Base-by-base conservation (phyloP, 352 stramenopile species). In the Pilasporangium apinafurcum region DNA sequence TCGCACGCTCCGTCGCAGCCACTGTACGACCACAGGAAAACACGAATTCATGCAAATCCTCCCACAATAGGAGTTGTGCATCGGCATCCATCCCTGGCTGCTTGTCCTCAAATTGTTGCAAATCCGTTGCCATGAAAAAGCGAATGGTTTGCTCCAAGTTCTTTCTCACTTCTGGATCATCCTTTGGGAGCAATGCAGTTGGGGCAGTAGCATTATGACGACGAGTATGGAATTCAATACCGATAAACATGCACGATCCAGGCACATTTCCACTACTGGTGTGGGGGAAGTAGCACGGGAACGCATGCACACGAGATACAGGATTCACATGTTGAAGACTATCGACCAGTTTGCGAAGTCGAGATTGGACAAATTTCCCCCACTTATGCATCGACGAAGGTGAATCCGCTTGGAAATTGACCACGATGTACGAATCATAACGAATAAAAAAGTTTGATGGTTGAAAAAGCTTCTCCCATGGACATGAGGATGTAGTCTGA, bases 381-480 rank as follows among this genome's bases (percentile, higher is more conserved):
- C 79, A 89, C 34, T 83, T 74, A 56, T 83, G 65, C 76, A 92
- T 87, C 3, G 67, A 59, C n/a, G 60, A 60, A 32, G 73, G 61
- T 1, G 74, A 72, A 4, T 68, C 69, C 0, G 75, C 75, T 24
- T 84, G 51, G 37, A 86, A 88, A 36, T 86, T 65, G 2, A 87
- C 69, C 13, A 80, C 65, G 37, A 89, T 58, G 51, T 92, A 92
- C 38, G 67, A 83, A 26, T 78, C 72, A 48, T 92, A 92, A 4
- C 76, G 79, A 44, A 92, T 81, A 42, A 89, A 92, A 35, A 92
- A 88, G 39, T 89, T 92, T 1, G 79, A 89, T 9, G 61, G 63
- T 51, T 85, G 61, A 32, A 89, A 92, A 5, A 92, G 53, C 42
- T 87, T 77, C 31, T 76, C 54, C 79, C 74, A 92, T 10, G 68